Base-by-base conservation (phyloP, 768 basidiomycete species). In the Tricholoma sp. region DNA sequence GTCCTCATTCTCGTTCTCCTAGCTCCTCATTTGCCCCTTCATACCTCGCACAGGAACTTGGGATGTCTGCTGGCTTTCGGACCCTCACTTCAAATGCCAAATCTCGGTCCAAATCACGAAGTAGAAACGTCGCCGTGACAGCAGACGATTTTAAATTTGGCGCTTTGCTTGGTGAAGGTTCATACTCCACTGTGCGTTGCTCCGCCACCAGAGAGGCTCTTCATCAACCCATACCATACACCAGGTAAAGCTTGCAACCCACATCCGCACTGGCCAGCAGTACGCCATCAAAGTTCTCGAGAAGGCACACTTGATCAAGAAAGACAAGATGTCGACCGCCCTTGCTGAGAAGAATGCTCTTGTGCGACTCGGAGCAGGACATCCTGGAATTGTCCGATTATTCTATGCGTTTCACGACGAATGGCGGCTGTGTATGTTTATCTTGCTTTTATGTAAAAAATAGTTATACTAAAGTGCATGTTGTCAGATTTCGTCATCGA, bases 321-420 rank as follows among this genome's bases (percentile, higher is more conserved):
- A 90, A 65, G 84, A 85, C 62, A 88, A 89, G 70, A 78, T 82
- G 57, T 76, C 79, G n/a, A 87, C 84, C n/a, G 86, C 86, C 17
- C 74, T 81, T 82, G 60, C 88, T 0, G 93, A 95, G 74, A 88
- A 88, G 69, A 86, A 87, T 61, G 85, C 87, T 0, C 78, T 95
- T 36, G 79, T 88, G 34, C 74, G 78, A 12, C 76, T 91, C n/a
- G 90, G 90, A 17, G 77, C 80, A 2, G 80, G 82, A 3, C 91
- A 94, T 70, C 88, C 89, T 5, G 92, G 92, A 1, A 82, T 96
- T 52, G 82, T 95, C 9, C 83, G 84, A 50, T 73, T 95, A 29
- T 86, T 86, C 61, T 91, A 85, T 74, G 85, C 91, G 1, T 94
- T 95, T 64, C 91, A 94, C 61, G 93, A 95, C 65, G 80, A 85